These are phyloP conservation scores for Phytophthora podocarpi DNA, from an alignment of 352 stramenopile species.

Conservation along the genomic window DNA sequence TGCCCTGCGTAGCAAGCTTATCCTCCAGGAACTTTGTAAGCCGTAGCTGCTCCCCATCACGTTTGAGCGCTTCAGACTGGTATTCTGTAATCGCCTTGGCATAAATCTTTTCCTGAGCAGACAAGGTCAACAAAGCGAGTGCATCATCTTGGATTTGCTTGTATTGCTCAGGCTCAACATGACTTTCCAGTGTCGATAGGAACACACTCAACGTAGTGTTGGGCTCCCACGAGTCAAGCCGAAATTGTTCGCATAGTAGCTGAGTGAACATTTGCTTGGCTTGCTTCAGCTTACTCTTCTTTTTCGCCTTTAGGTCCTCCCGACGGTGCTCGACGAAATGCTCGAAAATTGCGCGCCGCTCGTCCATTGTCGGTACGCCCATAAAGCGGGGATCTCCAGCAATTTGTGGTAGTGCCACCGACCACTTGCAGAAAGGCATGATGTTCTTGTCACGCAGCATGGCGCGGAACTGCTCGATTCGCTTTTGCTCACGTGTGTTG, in stretches of 20 bases:
- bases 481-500: slow-evolving; percentile 48
- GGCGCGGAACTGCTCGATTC: slow-evolving; percentile 61
- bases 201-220: slow-evolving; percentile 64
- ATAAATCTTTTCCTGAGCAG: slow-evolving; percentile 63
- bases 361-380: slow-evolving; percentile 76
- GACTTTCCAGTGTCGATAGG: slow-evolving; percentile 52
- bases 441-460: slow-evolving; percentile 88
- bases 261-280: slow-evolving; percentile 58
- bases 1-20: slow-evolving; percentile 23
- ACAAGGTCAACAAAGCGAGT: slow-evolving; percentile 43
- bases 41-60: slow-evolving; percentile 37
- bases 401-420: slow-evolving; percentile 77
- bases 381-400: slow-evolving; percentile 75
- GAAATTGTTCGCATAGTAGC: slow-evolving; percentile 54
- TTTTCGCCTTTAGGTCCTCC: slow-evolving; percentile 77
- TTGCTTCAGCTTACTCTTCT: slow-evolving; percentile 75
- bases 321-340: slow-evolving; percentile 77
- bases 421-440: slow-evolving; percentile 87
- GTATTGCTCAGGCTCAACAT: slow-evolving; percentile 34
- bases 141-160: slow-evolving; percentile 47
- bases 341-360: slow-evolving; percentile 80
- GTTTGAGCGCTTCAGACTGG: slow-evolving; percentile 38
- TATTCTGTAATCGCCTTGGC: slow-evolving; percentile 46
- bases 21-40: slow-evolving; percentile 39
- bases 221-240: slow-evolving; percentile 42